Evolutionary conservation across 192 early-diverging fungal genomes (phyloP).

Genomic region (Coemansia nantahalensis): DNA sequence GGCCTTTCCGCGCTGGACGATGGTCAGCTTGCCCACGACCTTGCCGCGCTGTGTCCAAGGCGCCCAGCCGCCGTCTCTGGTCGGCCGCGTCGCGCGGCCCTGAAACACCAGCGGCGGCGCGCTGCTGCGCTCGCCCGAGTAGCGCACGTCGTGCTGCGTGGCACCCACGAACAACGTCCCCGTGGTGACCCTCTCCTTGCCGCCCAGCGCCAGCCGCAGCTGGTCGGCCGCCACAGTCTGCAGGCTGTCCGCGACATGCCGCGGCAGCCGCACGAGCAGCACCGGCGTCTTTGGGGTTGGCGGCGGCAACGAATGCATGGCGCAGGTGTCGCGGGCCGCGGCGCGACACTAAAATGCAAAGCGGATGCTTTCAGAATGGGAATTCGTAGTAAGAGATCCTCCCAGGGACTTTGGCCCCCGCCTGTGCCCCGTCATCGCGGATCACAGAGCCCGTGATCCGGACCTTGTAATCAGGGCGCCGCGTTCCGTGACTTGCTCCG

Average conservation of each 20-base stretch:
- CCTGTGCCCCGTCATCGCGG: too few relatives aligned
- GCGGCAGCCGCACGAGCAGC: conserved; percentile 33
- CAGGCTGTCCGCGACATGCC: conserved; percentile 36
- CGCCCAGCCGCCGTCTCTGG: conserved; percentile 19
- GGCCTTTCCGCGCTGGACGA: conserved; percentile 3
- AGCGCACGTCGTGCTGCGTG: conserved; percentile 38
- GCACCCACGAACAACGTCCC: conserved; percentile 22
- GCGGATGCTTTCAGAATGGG: too few relatives aligned
- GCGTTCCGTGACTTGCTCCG: too few relatives aligned
- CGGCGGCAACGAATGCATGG: neutral
- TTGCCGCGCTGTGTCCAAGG: conserved; percentile 36
- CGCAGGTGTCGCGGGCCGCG: too few relatives aligned
- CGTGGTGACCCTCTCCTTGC: conserved; percentile 37
- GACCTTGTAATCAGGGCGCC: too few relatives aligned
- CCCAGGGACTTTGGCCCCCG: too few relatives aligned
- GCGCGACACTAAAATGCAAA: too few relatives aligned
- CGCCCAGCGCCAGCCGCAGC: conserved; percentile 31
- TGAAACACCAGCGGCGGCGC: conserved; percentile 38
- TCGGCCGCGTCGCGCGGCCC: conserved; percentile 12
- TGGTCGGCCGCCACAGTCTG: conserved; percentile 12
- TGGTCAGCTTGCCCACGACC: conserved; percentile 37
- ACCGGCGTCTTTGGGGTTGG: conserved; percentile 12
- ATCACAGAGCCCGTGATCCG: too few relatives aligned
- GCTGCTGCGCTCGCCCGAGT: conserved; percentile 29
- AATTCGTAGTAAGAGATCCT: too few relatives aligned